A percentile compares a stretch with the other conserved stretches of the same genome.
Evolutionary conservation across 2,329 filamentous ascomycete genomes (phyloP).

Genomic region (Onygenales sp.): DNA sequence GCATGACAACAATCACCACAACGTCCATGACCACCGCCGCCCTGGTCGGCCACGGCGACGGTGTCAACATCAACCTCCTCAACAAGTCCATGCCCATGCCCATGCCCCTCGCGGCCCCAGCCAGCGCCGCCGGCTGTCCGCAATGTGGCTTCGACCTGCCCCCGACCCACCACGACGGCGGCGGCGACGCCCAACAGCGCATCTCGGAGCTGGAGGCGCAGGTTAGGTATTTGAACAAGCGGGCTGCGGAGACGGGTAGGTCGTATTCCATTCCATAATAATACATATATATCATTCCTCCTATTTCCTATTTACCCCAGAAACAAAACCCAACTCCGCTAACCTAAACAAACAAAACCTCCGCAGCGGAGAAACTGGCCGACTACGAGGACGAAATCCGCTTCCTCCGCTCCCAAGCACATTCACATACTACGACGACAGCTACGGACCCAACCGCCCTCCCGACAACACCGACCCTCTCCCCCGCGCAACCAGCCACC

Average conservation of each 20-base stretch:
- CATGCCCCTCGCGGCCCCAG: conserved; percentile 8
- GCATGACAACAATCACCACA: conserved; percentile 1
- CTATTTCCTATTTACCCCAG: too few relatives aligned
- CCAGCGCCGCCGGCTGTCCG: conserved; percentile 19
- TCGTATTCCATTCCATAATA: not conserved
- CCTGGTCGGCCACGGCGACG: not conserved
- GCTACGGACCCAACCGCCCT: conserved; percentile 19
- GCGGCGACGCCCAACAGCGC: conserved; percentile 27
- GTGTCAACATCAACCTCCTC: not conserved
- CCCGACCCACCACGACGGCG: conserved; percentile 12
- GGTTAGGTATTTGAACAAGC: conserved; percentile 42
- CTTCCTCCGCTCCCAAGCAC: conserved; percentile 31
- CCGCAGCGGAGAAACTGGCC: conserved; percentile 46
- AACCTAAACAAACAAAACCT: not conserved
- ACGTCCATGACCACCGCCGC: not conserved
- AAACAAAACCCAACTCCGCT: not conserved
- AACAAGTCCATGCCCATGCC: not conserved
- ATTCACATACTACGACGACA: not conserved
- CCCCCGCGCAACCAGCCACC: conserved; percentile 14
- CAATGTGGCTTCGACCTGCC: conserved; percentile 29
- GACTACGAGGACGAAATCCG: conserved; percentile 56
- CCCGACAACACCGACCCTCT: conserved; percentile 18
- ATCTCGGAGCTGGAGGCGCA: conserved; percentile 47
- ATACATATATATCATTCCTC: too few relatives aligned
- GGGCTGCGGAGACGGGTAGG: conserved; percentile 45